A percentile compares a stretch with the other conserved stretches of the same genome.
phyloP scores from a whole-genome alignment of 306 rosid species.

The Cyamopsis tetragonoloba region DNA sequence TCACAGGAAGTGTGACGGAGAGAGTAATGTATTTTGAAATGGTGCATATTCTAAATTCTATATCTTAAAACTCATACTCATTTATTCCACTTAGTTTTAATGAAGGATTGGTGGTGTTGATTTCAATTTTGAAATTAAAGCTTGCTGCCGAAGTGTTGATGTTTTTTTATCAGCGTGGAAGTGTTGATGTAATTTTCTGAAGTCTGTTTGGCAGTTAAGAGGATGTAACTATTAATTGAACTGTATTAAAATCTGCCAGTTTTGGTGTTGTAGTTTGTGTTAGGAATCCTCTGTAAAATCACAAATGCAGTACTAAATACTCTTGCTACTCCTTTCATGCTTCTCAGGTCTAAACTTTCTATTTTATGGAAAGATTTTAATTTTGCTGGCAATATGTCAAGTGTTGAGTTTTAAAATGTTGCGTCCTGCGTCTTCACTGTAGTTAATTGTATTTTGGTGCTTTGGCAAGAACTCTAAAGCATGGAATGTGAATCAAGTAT shows the following conservation, averaged over 20 bases:
- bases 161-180: too few species aligned
- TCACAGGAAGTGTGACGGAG: too few species aligned
- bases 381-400: not conserved
- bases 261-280: not conserved
- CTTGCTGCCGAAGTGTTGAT: too few species aligned
- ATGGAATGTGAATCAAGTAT: not conserved
- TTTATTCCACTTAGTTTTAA: not conserved
- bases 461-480: not conserved
- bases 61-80: not conserved
- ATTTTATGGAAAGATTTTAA: not conserved
- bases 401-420: not conserved
- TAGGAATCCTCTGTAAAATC: not conserved
- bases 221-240: not conserved
- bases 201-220: not conserved
- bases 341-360: not conserved
- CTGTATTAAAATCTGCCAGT: not conserved
- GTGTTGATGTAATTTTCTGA: conserved; percentile 7
- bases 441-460: not conserved
- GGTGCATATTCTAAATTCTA: conserved; percentile 9
- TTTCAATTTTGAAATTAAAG: not conserved
- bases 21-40: not conserved
- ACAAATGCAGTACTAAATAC: too few species aligned
- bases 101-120: not conserved
- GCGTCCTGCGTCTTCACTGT: conserved; percentile 1
- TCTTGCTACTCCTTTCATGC: not conserved